Evolutionary conservation across 768 basidiomycete species (phyloP).

Genomic region (Erythrobasidium yunnanense): DNA sequence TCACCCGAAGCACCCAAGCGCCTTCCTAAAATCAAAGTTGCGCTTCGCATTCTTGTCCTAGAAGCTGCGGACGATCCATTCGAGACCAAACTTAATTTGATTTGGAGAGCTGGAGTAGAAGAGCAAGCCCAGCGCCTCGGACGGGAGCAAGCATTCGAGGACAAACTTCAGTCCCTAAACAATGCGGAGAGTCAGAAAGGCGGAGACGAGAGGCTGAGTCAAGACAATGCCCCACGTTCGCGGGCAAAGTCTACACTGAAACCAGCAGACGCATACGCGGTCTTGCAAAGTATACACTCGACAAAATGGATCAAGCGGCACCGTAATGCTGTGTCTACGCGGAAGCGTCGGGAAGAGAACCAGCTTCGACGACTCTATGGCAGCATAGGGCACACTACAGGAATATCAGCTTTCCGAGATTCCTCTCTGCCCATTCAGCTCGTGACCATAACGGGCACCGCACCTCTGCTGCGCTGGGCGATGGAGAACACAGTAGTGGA

Average conservation of each 20-base stretch:
- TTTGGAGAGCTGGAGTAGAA: slow-evolving; percentile 60
- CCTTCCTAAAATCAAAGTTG: slow-evolving; percentile 55
- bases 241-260: neutral
- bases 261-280: neutral
- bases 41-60: slow-evolving; percentile 54
- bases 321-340: slow-evolving; percentile 47
- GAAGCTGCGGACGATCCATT: slow-evolving; percentile 78
- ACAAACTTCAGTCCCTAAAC: slow-evolving; percentile 63
- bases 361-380: slow-evolving; percentile 46
- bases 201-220: neutral
- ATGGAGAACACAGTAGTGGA: slow-evolving; percentile 54
- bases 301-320: slow-evolving; percentile 59
- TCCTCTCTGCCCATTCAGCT: slow-evolving; percentile 42
- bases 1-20: slow-evolving; percentile 60
- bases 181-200: slow-evolving; percentile 16
- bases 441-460: slow-evolving; percentile 39
- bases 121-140: slow-evolving; percentile 61
- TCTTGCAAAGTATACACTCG: slow-evolving; percentile 45
- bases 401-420: slow-evolving; percentile 20
- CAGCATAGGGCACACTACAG: neutral
- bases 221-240: neutral
- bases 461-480: slow-evolving; percentile 63
- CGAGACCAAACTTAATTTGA: slow-evolving; percentile 63
- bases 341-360: slow-evolving; percentile 50
- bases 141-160: slow-evolving; percentile 67